Percentiles rank a stretch among this genome's conserved stretches.
Evolutionary conservation across 164 flowering plant genomes (phyloP).

Genomic region (Hamamelis virginiana): DNA sequence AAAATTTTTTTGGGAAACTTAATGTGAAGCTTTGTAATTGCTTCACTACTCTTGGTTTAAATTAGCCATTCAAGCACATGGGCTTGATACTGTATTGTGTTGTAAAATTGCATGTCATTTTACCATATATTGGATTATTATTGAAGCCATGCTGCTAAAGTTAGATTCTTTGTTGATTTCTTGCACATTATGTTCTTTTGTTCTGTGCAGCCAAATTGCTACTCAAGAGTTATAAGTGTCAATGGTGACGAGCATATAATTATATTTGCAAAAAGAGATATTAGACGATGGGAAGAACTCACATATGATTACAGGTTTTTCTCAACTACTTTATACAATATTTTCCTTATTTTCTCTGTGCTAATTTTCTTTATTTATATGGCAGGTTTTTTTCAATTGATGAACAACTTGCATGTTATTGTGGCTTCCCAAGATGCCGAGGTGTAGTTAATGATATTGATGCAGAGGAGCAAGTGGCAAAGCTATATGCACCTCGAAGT

Average conservation of each 20-base stretch:
- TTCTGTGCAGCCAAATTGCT: constrained; percentile 91
- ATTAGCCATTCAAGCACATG: neutral
- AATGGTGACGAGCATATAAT: constrained; percentile 88
- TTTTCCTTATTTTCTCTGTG: constrained; percentile 2
- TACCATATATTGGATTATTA: neutral
- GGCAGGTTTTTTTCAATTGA: constrained; percentile 81
- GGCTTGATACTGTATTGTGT: neutral
- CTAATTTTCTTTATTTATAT: constrained; percentile 10
- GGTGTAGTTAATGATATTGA: constrained; percentile 91
- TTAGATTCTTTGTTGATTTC: neutral
- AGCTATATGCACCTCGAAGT: constrained; percentile 63
- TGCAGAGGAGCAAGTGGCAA: constrained; percentile 68
- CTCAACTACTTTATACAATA: neutral
- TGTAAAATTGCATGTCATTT: neutral
- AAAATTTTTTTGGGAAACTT: too few relatives aligned
- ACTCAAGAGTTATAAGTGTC: constrained; percentile 85
- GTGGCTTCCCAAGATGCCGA: constrained; percentile 91
- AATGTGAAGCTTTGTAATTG: too few relatives aligned
- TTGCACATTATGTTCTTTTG: neutral
- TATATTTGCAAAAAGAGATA: constrained; percentile 97
- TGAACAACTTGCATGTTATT: constrained; percentile 78
- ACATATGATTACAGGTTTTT: constrained; percentile 95
- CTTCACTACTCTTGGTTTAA: neutral
- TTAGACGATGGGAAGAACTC: constrained; percentile 88
- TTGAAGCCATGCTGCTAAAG: neutral